Conservation (phyloP, 768 basidiomycete species). For the Kwoniella botswanensis region DNA sequence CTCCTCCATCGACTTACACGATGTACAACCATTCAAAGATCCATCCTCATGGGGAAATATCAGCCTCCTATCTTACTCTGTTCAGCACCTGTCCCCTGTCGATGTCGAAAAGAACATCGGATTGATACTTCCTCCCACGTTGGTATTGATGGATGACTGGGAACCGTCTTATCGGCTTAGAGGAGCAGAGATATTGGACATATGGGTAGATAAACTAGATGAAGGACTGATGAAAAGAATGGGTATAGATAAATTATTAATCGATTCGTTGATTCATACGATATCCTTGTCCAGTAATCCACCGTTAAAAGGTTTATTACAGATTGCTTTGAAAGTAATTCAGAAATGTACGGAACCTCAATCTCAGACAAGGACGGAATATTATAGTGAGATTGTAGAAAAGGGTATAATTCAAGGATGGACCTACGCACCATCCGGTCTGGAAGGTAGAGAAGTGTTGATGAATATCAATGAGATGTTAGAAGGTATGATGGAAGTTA, state of each 20-base stretch:
- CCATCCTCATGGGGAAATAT: conserved; percentile 38
- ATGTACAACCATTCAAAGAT: conserved; percentile 41
- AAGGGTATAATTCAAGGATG: conserved; percentile 53
- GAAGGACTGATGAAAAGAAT: conserved; percentile 46
- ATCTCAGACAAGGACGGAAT: conserved; percentile 33
- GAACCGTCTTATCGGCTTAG: conserved; percentile 48
- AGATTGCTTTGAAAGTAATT: conserved; percentile 33
- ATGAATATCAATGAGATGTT: conserved; percentile 40
- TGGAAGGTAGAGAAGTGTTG: conserved; percentile 41
- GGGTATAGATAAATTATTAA: conserved; percentile 53
- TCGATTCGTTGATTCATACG: conserved; percentile 53
- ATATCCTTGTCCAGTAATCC: conserved; percentile 49
- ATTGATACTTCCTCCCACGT: conserved; percentile 53
- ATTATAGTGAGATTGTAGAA: conserved; percentile 46
- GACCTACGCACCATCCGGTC: conserved; percentile 50
- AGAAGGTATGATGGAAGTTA: conserved; percentile 42
- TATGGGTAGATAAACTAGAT: conserved; percentile 42
- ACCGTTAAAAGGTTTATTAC: conserved; percentile 39
- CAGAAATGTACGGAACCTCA: conserved; percentile 21
- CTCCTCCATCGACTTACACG: conserved; percentile 42
- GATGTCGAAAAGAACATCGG: conserved; percentile 44
- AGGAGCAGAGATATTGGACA: conserved; percentile 39
- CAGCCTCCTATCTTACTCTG: conserved; percentile 40
- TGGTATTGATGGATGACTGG: conserved; percentile 57
- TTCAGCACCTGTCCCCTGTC: conserved; percentile 6